Base-by-base conservation (phyloP, 2,329 filamentous ascomycete genomes). In the Emmonsia crescens region DNA sequence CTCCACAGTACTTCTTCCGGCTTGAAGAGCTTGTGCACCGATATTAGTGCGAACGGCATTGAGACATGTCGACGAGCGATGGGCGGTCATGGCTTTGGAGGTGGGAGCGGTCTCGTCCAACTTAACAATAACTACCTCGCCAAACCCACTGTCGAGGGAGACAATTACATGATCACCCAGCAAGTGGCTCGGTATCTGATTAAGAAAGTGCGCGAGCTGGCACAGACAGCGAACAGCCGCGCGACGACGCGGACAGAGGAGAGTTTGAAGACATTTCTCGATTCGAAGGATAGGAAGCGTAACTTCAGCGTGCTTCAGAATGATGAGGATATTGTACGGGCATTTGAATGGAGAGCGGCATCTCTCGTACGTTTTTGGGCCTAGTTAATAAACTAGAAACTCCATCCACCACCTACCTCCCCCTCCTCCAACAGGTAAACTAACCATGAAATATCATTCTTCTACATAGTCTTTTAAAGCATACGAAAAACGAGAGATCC, bases 161-260 rank as follows among this genome's bases (percentile, higher is more conserved):
- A 82, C 66, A 83, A 83, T 61, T 82, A 79, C 79, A 82, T 82
- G 80, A 82, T 83, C 48, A 82, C 79, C 0, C 80, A 82, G 62
- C 80, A 83, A 68, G 78, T 78, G 3, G 78, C 78, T 0, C 73
- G 75, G 29, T 79, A 78, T 62, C 67, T 83, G 29, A 80, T 83
- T 69, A 82, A 83, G 67, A 79, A 79, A 51, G 82, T 82, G 77
- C 69, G 74, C 33, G 67, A 59, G 36, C 24, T 62, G 6, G 72
- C 33, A 75, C 75, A 3, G 73, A 75, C 44, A 29, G 14, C 31
- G 21, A 60, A 52, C 5, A 42, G 52, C 33, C 42, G 29, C 5
- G 36, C 63, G 21, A 38, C 57, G 9, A 61, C 61, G 4, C 44
- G 48, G 27, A 64, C 63, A 6, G 63, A 64, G 42, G 61, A 63